phyloP scores from a whole-genome alignment of 2,329 filamentous ascomycete species.

The Fulvia fulva region DNA sequence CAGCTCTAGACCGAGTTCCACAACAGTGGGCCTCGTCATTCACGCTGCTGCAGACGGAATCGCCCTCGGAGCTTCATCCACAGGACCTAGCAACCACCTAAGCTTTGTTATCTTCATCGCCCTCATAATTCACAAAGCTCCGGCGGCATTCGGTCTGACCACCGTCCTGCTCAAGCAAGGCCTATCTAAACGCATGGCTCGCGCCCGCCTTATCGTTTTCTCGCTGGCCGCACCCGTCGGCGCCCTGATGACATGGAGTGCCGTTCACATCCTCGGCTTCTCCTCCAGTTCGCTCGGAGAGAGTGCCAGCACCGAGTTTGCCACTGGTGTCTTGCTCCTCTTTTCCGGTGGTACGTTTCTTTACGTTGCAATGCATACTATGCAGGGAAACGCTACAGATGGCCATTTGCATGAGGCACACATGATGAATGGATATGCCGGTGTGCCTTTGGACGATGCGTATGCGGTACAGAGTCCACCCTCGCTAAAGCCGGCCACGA shows the following conservation, averaged over 20 bases:
- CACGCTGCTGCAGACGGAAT: constrained; percentile 94
- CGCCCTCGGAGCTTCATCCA: constrained; percentile 81
- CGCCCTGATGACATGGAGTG: constrained; percentile 75
- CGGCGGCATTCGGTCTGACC: constrained; percentile 90
- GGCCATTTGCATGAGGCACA: constrained; percentile 46
- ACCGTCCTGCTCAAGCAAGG: constrained; percentile 88
- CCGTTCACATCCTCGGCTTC: constrained; percentile 70
- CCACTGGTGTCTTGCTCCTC: constrained; percentile 87
- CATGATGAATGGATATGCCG: constrained; percentile 28
- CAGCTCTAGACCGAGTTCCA: constrained; percentile 34
- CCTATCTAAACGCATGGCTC: constrained; percentile 76
- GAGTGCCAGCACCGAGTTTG: constrained; percentile 66
- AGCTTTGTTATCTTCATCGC: constrained; percentile 92
- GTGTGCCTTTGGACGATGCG: constrained; percentile 22
- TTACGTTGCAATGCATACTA: constrained; percentile 98
- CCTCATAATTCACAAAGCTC: constrained; percentile 93
- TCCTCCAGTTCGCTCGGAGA: constrained; percentile 53
- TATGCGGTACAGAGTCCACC: constrained; percentile 15
- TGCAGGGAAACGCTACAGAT: constrained; percentile 66
- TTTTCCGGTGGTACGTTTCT: constrained; percentile 95
- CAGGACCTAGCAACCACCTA: constrained; percentile 64
- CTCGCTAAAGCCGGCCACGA: constrained; percentile 2
- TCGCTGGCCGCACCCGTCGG: constrained; percentile 86
- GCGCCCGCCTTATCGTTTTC: constrained; percentile 84
- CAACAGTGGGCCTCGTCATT: constrained; percentile 91